These are phyloP conservation scores for Candida quercuum DNA, from an alignment of 805 yeast species.

Conservation along the genomic window DNA sequence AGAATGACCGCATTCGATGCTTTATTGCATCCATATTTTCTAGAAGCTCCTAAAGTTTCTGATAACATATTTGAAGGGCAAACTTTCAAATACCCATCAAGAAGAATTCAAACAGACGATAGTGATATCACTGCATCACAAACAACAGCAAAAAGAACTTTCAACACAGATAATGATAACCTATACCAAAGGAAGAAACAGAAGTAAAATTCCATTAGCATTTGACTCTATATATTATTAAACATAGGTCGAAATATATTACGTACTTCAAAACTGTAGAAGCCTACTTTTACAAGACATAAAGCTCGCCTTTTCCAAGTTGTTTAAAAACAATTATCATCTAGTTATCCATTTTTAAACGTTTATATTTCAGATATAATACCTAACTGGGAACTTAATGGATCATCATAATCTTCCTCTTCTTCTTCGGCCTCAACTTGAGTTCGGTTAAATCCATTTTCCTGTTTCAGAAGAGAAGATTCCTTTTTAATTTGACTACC, in stretches of 20 bases:
- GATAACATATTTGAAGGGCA: slow-evolving; percentile 79
- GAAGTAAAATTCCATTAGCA: too few species aligned
- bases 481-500: slow-evolving; percentile 1
- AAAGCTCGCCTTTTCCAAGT: too few species aligned
- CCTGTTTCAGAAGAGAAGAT: too few species aligned
- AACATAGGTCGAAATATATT: too few species aligned
- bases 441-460: neutral
- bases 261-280: too few species aligned
- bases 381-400: neutral
- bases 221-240: too few species aligned
- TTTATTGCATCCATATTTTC: slow-evolving; percentile 71
- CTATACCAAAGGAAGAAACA: slow-evolving; percentile 22
- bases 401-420: neutral
- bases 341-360: too few species aligned
- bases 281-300: too few species aligned
- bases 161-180: slow-evolving; percentile 15
- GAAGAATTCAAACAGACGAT: slow-evolving; percentile 85
- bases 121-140: slow-evolving; percentile 54
- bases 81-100: slow-evolving; percentile 69
- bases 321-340: too few species aligned
- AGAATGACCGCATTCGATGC: slow-evolving; percentile 79
- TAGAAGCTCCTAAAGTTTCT: slow-evolving; percentile 60
- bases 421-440: neutral
- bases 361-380: neutral
- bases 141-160: slow-evolving; percentile 26